phyloP scores from a whole-genome alignment of 1,284 basidiomycete genomes.

The Cutaneotrichosporon dermatis region DNA sequence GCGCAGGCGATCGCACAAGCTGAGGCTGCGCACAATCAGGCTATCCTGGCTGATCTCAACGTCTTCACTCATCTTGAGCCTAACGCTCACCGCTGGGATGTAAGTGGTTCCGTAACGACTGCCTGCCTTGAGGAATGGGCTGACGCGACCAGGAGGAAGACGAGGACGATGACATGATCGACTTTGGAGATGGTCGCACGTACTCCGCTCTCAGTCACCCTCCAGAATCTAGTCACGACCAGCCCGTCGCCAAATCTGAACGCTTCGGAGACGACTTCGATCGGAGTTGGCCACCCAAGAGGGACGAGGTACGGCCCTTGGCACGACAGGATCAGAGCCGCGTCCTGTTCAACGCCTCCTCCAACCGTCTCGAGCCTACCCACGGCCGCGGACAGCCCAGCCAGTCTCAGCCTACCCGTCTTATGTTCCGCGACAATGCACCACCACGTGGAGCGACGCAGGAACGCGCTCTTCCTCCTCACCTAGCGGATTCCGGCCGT shows the following conservation, averaged over 20 bases:
- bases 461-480: conserved; percentile 23
- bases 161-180: conserved; percentile 81
- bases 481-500: conserved; percentile 21
- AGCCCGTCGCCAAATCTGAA: conserved; percentile 41
- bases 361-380: conserved; percentile 67
- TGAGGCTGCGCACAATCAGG: conserved; percentile 57
- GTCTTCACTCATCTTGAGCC: conserved; percentile 88
- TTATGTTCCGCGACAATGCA: conserved; percentile 35
- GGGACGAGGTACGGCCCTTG: conserved; percentile 1
- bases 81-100: conserved; percentile 93
- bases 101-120: conserved; percentile 47
- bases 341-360: conserved; percentile 83
- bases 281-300: conserved; percentile 74
- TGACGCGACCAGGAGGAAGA: conserved; percentile 71
- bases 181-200: conserved; percentile 86
- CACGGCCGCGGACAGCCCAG: conserved; percentile 13
- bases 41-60: conserved; percentile 58
- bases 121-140: neutral
- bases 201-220: conserved; percentile 49
- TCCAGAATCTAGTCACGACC: conserved; percentile 28
- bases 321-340: conserved; percentile 34
- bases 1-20: conserved; percentile 46
- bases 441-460: conserved; percentile 1
- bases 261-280: conserved; percentile 72
- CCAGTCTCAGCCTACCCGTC: conserved; percentile 38